Conservation (phyloP, 2,329 filamentous ascomycete species). For the Penicillium digitatum region DNA sequence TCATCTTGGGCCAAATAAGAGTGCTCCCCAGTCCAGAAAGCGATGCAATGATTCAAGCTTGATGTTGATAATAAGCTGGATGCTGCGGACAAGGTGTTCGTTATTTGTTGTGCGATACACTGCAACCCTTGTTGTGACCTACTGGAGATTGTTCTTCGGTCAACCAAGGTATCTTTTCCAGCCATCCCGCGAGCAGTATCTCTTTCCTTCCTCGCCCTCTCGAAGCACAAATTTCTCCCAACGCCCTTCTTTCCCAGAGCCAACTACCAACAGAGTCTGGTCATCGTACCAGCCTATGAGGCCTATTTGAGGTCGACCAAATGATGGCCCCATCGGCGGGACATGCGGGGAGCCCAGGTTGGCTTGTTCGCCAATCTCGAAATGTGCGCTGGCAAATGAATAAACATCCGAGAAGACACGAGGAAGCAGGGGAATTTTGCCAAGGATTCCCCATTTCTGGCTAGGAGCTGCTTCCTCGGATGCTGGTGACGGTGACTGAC, state of each 20-base stretch:
- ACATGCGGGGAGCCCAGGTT: slow-evolving; percentile 40
- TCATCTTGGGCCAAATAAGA: neutral
- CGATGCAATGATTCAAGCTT: neutral
- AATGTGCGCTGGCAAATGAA: slow-evolving; percentile 74
- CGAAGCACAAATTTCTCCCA: slow-evolving; percentile 83
- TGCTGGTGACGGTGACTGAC: slow-evolving; percentile 32
- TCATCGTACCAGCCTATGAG: slow-evolving; percentile 80
- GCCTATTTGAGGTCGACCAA: slow-evolving; percentile 68
- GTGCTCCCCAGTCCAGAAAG: neutral
- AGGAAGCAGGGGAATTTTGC: slow-evolving; percentile 78
- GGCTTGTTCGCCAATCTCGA: slow-evolving; percentile 76
- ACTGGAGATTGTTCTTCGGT: neutral
- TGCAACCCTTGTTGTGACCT: neutral
- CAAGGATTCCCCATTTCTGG: slow-evolving; percentile 80
- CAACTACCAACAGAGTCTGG: slow-evolving; percentile 68
- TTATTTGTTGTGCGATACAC: neutral
- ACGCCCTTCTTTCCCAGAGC: slow-evolving; percentile 71
- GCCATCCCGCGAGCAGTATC: slow-evolving; percentile 65
- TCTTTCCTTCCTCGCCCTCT: slow-evolving; percentile 64
- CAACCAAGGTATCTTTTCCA: slow-evolving; percentile 72
- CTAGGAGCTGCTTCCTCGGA: slow-evolving; percentile 48
- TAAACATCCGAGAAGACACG: slow-evolving; percentile 86
- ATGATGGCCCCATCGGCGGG: slow-evolving; percentile 51
- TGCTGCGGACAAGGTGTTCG: neutral
- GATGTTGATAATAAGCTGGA: neutral